Evolutionary conservation across 176 grass and related monocot genomes (phyloP), one percentile per base, ranked within the genome.

Genomic region (Cenchrus fungigraminus): DNA sequence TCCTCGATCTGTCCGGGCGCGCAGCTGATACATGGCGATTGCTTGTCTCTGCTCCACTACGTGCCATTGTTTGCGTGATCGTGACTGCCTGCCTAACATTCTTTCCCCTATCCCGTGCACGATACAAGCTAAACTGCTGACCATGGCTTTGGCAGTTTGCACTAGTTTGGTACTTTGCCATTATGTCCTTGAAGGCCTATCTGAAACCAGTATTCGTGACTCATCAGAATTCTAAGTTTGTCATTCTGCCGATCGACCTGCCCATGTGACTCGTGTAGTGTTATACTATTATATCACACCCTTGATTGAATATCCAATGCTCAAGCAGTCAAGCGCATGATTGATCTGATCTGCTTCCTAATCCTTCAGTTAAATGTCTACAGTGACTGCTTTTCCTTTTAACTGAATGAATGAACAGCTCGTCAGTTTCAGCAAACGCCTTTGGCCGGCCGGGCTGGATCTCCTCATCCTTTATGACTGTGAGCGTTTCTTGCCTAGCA

Each of bases 21-120:
- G 59, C 56, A 58, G 56, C 37, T 40, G 13, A 69, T 44, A 5
- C 40, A 4, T 1, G 5, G n/a, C 11, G 11, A 49, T 49, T 50
- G 20, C 69, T 50, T 71, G 44, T 47, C 50, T 47, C 50, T 50
- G 68, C 19, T 73, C 46, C 69, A 51, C 70, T 8, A 51, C 28
- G 11, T 14, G n/a, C 14, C n/a, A 6, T 51, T 51, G 70, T 1
- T 50, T 70, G 45, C 70, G 45, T 73, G 22, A 73, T 50, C 6
- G 22, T 51, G 70, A 50, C n/a, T 51, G 46, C 45, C 46, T 71
- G 12, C 70, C 70, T 73, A 72, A 72, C 69, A 49, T 28, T 28
- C 69, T 0, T 47, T 8, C 12, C 44, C 20, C 0, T n/a, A 13
- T 14, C 45, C 45, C 45, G 45, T 46, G 4, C 7, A 46, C 4